Evolutionary conservation across 2,329 filamentous ascomycete genomes (phyloP).

Genomic region (Aspergillus niger): DNA sequence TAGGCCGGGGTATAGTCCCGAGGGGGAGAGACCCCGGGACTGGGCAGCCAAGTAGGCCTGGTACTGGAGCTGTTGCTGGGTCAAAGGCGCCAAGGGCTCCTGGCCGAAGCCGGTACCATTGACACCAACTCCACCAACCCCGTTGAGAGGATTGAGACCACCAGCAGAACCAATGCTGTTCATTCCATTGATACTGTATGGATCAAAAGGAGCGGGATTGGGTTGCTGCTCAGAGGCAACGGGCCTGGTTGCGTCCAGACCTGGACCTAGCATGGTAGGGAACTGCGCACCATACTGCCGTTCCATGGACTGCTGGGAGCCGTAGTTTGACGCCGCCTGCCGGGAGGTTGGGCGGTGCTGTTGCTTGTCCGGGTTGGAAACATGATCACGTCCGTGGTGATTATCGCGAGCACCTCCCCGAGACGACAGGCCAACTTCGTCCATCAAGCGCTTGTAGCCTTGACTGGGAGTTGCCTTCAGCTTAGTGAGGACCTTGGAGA

Average conservation of each 20-base stretch:
- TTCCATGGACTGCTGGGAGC: conserved; percentile 41
- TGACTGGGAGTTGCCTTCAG: conserved; percentile 93
- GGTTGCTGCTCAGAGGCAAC: conserved; percentile 38
- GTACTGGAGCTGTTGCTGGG: conserved; percentile 59
- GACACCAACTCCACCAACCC: conserved; percentile 29
- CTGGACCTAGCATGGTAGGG: conserved; percentile 38
- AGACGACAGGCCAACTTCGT: conserved; percentile 86
- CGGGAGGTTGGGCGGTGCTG: conserved; percentile 47
- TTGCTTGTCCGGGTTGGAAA: conserved; percentile 43
- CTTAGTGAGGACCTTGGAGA: conserved; percentile 82
- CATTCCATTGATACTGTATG: conserved; percentile 40
- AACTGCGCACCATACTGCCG: conserved; percentile 48
- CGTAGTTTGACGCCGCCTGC: conserved; percentile 41
- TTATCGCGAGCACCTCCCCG: conserved; percentile 43
- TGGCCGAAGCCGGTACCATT: conserved; percentile 40
- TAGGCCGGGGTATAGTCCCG: conserved; percentile 50
- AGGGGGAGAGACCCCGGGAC: conserved; percentile 44
- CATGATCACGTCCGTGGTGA: conserved; percentile 42
- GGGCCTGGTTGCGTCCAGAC: conserved; percentile 39
- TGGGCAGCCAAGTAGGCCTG: conserved; percentile 56
- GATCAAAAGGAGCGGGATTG: conserved; percentile 40
- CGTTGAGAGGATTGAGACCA: conserved; percentile 30
- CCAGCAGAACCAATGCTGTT: conserved; percentile 29
- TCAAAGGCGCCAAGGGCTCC: conserved; percentile 45
- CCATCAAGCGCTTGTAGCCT: conserved; percentile 98